Evolutionary conservation across 1,284 basidiomycete genomes (phyloP).

Genomic region (Ganoderma resinaceum): DNA sequence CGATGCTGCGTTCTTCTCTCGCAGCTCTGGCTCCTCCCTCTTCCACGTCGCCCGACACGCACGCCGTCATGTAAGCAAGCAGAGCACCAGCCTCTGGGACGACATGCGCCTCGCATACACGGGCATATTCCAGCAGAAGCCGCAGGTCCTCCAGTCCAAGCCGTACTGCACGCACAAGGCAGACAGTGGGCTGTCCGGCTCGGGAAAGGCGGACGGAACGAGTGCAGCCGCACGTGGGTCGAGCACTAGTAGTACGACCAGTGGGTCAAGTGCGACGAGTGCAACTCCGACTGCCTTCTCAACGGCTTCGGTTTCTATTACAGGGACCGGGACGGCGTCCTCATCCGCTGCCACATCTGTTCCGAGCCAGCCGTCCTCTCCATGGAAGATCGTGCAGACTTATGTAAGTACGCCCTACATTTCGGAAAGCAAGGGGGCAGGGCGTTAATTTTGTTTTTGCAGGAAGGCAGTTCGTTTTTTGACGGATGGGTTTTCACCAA

Average conservation of each 20-base stretch:
- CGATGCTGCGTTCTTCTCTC: constrained; percentile 46
- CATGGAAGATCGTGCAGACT: constrained; percentile 39
- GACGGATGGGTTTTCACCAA: constrained; percentile 82
- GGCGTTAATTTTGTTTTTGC: constrained; percentile 5
- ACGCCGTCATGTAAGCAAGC: constrained; percentile 49
- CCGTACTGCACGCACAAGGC: constrained; percentile 38
- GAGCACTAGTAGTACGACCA: background rate
- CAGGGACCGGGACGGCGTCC: constrained; percentile 16
- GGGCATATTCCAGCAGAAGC: constrained; percentile 41
- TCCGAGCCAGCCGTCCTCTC: constrained; percentile 30
- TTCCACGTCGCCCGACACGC: constrained; percentile 36
- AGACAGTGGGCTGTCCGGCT: constrained; percentile 21
- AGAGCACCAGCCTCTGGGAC: constrained; percentile 61
- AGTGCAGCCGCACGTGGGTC: constrained; percentile 10
- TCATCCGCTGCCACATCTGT: constrained; percentile 8
- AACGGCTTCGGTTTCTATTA: constrained; percentile 16
- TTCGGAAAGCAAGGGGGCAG: background rate
- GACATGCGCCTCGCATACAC: constrained; percentile 70
- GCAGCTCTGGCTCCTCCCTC: constrained; percentile 42
- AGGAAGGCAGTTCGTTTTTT: constrained; percentile 79
- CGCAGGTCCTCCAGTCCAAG: constrained; percentile 23
- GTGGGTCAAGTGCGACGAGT: constrained; percentile 23
- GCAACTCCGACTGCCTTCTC: background rate
- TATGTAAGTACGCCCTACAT: constrained; percentile 32
- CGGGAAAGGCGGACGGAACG: background rate